Base-by-base conservation (phyloP, 768 basidiomycete species). In the Cyclocybe aegerita region DNA sequence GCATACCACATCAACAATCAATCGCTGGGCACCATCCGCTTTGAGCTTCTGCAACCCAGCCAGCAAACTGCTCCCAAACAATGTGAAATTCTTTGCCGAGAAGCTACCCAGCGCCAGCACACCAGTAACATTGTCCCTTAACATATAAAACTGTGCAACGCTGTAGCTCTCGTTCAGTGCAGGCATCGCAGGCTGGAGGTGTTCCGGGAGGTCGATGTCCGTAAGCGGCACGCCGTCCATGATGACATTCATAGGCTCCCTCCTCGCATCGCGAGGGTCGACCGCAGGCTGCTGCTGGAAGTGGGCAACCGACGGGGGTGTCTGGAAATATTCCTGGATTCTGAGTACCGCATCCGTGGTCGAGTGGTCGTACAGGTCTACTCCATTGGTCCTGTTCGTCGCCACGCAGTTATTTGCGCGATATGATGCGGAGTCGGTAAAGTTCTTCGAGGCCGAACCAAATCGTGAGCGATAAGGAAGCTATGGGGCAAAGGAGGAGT, bases 101-200 rank as follows among this genome's bases (percentile, higher is more conserved):
- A 84, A 84, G 61, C 80, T 82, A 12, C 82, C 81, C 4, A 84
- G 71, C 4, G 80, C 78, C 34, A 83, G 67, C 9, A 83, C 77
- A 35, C 82, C 82, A 4, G 81, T 83, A 47, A 65, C 70, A 15
- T 70, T 70, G 53, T 82, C 81, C 3, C 71, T 62, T n/a, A 82
- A 65, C 60, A 82, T 60, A 56, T 75, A 81, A 58, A 83, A 84
- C 53, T 81, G 77, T 2, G 77, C 77, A 34, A 77, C 79, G 15
- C 75, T 73, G 40, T 72, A 70, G 57, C 79, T 79, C 39, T 74
- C 75, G 41, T 69, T 65, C 12, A 77, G 63, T 5, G 76, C 63
- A 23, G 62, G 56, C 11, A 72, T 46, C 10, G 53, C 34, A 3
- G 82, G 83, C 34, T 62, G 65, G 37, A 76, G 55, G 15, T 56